Percentiles rank a stretch among this genome's conserved stretches.
These are phyloP conservation scores for Schizochytrium sp. DNA, from an alignment of 108 stramenopile genomes.

Conservation along the genomic window DNA sequence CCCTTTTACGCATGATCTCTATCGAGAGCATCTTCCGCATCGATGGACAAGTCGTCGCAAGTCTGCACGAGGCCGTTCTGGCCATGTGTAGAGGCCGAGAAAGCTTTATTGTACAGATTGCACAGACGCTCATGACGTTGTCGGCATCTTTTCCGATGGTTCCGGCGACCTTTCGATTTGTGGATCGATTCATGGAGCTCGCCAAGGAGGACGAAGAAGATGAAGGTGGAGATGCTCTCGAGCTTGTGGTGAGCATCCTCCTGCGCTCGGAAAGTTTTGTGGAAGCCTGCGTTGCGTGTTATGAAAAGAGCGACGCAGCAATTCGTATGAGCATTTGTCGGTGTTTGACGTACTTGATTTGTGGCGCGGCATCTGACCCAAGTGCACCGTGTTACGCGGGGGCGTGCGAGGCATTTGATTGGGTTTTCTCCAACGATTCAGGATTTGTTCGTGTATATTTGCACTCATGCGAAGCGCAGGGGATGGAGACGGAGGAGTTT, in stretches of 20 bases:
- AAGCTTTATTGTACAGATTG: not conserved
- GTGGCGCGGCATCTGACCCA: not conserved
- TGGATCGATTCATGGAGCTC: not conserved
- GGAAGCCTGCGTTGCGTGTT: not conserved
- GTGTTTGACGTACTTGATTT: not conserved
- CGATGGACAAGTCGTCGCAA: not conserved
- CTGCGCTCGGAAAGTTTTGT: not conserved
- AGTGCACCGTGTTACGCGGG: not conserved
- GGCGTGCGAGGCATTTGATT: not conserved
- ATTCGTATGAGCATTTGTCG: not conserved
- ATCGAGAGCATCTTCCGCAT: not conserved
- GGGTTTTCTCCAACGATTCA: not conserved
- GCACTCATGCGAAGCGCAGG: not conserved
- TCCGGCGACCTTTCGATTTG: not conserved
- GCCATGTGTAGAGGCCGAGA: not conserved
- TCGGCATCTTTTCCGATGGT: not conserved
- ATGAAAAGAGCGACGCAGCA: not conserved
- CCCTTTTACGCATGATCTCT: not conserved
- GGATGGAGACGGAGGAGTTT: not conserved
- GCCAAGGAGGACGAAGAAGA: not conserved
- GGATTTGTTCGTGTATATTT: not conserved
- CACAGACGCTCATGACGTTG: not conserved
- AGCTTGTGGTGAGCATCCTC: not conserved
- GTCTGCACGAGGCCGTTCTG: not conserved
- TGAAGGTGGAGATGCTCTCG: too few relatives aligned